phyloP scores from a whole-genome alignment of 1,284 basidiomycete species.

The Pulveroboletus sp. region DNA sequence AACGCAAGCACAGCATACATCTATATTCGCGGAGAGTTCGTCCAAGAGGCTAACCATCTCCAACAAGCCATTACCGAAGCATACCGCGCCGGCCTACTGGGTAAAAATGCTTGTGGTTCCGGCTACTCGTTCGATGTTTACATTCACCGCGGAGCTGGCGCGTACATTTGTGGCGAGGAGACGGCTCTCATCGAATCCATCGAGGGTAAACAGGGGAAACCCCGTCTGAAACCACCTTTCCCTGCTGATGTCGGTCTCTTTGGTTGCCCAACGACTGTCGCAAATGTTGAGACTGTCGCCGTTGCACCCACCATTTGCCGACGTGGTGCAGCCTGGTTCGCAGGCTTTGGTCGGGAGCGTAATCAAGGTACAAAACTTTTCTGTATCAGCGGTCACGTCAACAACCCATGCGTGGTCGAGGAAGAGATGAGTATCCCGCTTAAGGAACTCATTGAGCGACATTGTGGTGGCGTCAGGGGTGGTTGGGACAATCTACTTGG shows the following conservation, averaged over 20 bases:
- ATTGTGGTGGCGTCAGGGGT: conserved; percentile 92
- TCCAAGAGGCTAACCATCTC: conserved; percentile 91
- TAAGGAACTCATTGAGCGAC: conserved; percentile 92
- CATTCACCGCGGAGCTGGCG: conserved; percentile 94
- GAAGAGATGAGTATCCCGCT: conserved; percentile 99
- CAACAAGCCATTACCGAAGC: conserved; percentile 96
- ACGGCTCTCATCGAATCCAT: conserved; percentile 96
- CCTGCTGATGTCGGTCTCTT: conserved; percentile 97
- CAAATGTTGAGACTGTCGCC: conserved; percentile 97
- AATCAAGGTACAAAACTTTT: conserved; percentile 97
- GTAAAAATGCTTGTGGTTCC: conserved; percentile 89
- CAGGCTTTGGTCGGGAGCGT: conserved; percentile 86
- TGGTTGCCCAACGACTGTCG: conserved; percentile 96
- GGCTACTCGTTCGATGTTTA: conserved; percentile 97
- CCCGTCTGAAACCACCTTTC: conserved; percentile 98
- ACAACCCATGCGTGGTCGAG: conserved; percentile 97
- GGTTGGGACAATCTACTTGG: conserved; percentile 97
- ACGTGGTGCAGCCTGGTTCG: conserved; percentile 92
- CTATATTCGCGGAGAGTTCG: conserved; percentile 98
- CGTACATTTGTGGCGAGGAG: conserved; percentile 99
- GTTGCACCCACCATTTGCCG: conserved; percentile 97
- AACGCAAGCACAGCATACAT: conserved; percentile 98
- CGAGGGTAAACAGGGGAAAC: conserved; percentile 98
- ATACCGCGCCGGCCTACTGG: conserved; percentile 89
- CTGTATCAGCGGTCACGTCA: conserved; percentile 96